phyloP scores from a whole-genome alignment of 257 asterid species.

The Solanum chiquidenum region DNA sequence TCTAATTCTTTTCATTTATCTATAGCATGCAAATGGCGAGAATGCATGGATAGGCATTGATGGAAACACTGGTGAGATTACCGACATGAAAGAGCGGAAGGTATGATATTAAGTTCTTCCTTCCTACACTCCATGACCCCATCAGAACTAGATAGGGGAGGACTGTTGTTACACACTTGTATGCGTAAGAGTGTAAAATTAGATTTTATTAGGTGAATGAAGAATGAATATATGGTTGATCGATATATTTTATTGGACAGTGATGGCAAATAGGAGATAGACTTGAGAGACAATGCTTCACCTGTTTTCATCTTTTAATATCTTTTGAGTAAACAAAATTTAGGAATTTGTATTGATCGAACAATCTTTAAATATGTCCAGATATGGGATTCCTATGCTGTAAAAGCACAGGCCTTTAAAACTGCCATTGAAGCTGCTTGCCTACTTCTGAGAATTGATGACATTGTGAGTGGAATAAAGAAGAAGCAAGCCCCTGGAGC shows the following conservation, averaged over 20 bases:
- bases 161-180: neutral
- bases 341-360: neutral
- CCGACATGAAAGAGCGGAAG: slow-evolving; percentile 92
- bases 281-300: neutral
- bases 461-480: slow-evolving; percentile 90
- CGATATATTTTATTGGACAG: neutral
- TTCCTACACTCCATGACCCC: neutral
- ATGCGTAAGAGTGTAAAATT: neutral
- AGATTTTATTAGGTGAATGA: neutral
- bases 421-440: slow-evolving; percentile 95
- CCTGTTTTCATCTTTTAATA: neutral
- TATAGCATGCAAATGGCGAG: slow-evolving; percentile 91
- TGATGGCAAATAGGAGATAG: neutral
- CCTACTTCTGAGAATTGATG: slow-evolving; percentile 94
- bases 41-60: slow-evolving; percentile 95
- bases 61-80: slow-evolving; percentile 83
- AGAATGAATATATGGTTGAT: neutral
- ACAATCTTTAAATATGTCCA: slow-evolving; percentile 9
- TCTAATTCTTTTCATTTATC: neutral
- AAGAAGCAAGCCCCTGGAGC: slow-evolving; percentile 82
- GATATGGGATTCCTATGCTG: slow-evolving; percentile 97
- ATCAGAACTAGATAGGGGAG: neutral
- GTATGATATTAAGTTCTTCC: slow-evolving; percentile 21
- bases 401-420: slow-evolving; percentile 88
- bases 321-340: neutral